Evolutionary conservation across 2,329 filamentous ascomycete genomes (phyloP).

Genomic region (Pyricularia sp.): DNA sequence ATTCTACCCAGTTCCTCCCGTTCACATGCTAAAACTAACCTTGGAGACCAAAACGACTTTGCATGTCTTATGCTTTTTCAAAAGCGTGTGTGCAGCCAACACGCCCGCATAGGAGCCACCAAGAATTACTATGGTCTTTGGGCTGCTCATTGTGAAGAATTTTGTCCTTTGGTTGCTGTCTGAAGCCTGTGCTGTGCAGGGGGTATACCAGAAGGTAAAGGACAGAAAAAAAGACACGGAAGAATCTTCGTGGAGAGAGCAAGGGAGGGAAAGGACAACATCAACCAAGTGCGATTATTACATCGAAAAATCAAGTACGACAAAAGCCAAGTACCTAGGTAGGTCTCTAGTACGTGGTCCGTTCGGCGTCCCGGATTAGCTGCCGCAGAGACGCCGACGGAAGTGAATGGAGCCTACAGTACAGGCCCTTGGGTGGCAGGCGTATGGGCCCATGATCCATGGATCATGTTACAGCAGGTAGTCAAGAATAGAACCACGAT

Average conservation of each 20-base stretch:
- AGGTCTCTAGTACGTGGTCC: neutral
- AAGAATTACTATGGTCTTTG: slow-evolving; percentile 43
- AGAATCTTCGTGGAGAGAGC: neutral
- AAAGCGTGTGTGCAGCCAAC: slow-evolving; percentile 41
- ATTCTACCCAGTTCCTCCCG: neutral
- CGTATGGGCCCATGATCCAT: neutral
- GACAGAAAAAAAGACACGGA: neutral
- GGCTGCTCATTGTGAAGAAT: slow-evolving; percentile 22
- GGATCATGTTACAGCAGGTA: neutral
- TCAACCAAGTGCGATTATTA: neutral
- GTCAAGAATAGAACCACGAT: neutral
- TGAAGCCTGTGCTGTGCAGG: neutral
- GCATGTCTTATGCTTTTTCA: slow-evolving; percentile 38
- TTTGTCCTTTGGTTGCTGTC: neutral
- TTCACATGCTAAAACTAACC: slow-evolving; percentile 25
- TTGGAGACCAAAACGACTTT: slow-evolving; percentile 48
- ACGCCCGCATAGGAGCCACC: slow-evolving; percentile 46
- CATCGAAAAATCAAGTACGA: neutral
- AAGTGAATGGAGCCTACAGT: neutral
- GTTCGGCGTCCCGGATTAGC: neutral
- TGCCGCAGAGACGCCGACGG: neutral
- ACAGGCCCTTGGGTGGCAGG: neutral
- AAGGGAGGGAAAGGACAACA: neutral
- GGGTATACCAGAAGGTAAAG: neutral
- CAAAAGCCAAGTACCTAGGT: neutral